A percentile compares a stretch with the other conserved stretches of the same genome.
Evolutionary conservation across 306 rosid genomes (phyloP).

Genomic region (Cucumis cinereus): DNA sequence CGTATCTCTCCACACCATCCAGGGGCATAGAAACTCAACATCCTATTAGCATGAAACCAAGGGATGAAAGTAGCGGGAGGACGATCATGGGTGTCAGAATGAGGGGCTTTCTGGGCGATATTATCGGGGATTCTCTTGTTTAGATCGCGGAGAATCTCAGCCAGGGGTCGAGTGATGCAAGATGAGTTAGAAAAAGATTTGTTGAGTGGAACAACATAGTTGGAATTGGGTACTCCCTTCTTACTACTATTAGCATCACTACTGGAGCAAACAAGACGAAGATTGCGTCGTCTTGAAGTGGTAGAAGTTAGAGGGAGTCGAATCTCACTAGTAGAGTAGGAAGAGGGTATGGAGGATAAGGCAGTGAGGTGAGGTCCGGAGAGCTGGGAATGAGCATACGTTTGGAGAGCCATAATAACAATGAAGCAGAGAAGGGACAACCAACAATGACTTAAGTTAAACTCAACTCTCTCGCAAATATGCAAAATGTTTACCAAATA

Average conservation of each 20-base stretch:
- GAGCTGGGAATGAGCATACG: not conserved
- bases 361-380: not conserved
- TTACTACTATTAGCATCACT: constrained; percentile 10
- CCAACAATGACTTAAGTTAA: not conserved
- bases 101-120: constrained; percentile 30
- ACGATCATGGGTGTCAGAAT: constrained; percentile 14
- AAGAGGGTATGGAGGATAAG: not conserved
- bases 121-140: constrained; percentile 86
- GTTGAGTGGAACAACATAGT: constrained; percentile 84
- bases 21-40: constrained; percentile 98
- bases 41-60: constrained; percentile 96
- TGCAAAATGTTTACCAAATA: not conserved
- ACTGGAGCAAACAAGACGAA: constrained; percentile 2
- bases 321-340: not conserved
- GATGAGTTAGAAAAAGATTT: constrained; percentile 67
- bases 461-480: not conserved
- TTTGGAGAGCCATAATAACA: not conserved
- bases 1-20: constrained; percentile 99
- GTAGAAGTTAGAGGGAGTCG: not conserved
- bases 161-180: constrained; percentile 72
- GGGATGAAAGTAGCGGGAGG: constrained; percentile 48
- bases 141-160: constrained; percentile 79
- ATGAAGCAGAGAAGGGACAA: not conserved
- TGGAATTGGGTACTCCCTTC: constrained; percentile 50
- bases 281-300: not conserved